Evolutionary conservation across 1,139 yeast genomes (phyloP).

Genomic region (Nematodospora anomalae): DNA sequence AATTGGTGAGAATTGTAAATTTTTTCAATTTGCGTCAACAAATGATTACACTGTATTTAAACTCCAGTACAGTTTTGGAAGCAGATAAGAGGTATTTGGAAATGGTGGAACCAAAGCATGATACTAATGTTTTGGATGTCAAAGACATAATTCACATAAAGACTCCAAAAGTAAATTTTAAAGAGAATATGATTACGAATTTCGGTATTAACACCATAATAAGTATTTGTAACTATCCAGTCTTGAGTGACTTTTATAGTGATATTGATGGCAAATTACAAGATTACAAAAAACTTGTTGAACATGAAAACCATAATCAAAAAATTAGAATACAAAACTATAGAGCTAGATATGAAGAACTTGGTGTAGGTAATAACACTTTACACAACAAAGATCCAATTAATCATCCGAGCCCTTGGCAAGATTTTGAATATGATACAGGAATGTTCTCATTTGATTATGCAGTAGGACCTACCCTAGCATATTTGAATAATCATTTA

Average conservation of each 20-base stretch:
- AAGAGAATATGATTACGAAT: constrained; percentile 24
- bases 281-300: constrained; percentile 10
- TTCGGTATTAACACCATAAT: constrained; percentile 20
- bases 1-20: constrained; percentile 26
- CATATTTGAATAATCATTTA: constrained; percentile 5
- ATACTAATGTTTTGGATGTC: constrained; percentile 2
- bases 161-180: constrained; percentile 24
- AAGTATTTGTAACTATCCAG: constrained; percentile 25
- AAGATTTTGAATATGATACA: constrained; percentile 20
- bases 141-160: constrained; percentile 25
- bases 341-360: constrained; percentile 8
- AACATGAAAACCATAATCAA: constrained; percentile 16
- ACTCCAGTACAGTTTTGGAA: constrained; percentile 21
- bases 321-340: constrained; percentile 13
- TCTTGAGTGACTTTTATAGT: constrained; percentile 14
- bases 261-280: constrained; percentile 1
- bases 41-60: constrained; percentile 24
- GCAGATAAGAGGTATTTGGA: constrained; percentile 19
- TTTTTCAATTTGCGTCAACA: constrained; percentile 32
- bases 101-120: constrained; percentile 12
- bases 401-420: constrained; percentile 1
- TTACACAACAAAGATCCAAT: background rate
- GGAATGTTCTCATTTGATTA: constrained; percentile 28
- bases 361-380: background rate
- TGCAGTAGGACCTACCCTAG: constrained; percentile 8